Conservation (phyloP, 768 basidiomycete species). For the Phaeotremella skinneri region DNA sequence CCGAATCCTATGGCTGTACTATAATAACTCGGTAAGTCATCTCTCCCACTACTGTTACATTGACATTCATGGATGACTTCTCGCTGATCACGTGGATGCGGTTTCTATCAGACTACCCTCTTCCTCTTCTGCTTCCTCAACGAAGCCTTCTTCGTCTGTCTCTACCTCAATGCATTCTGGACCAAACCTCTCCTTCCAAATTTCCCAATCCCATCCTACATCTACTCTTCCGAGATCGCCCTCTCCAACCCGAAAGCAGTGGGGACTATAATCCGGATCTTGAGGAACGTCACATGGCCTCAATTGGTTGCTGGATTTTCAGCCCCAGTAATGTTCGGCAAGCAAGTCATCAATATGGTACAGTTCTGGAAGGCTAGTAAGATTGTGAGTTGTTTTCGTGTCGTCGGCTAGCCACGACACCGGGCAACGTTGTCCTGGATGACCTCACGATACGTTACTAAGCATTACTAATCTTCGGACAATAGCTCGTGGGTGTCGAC, state of each 20-base stretch:
- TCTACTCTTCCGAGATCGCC: slow-evolving; percentile 31
- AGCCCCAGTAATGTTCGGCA: slow-evolving; percentile 67
- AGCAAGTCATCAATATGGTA: slow-evolving; percentile 91
- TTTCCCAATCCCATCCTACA: slow-evolving; percentile 37
- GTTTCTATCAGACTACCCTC: slow-evolving; percentile 64
- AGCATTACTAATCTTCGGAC: neutral
- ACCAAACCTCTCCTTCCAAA: slow-evolving; percentile 64
- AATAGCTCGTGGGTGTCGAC: slow-evolving; percentile 78
- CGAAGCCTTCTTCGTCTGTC: slow-evolving; percentile 89
- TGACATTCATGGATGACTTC: neutral
- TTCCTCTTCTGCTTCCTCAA: slow-evolving; percentile 93
- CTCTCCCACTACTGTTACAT: neutral
- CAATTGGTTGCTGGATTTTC: slow-evolving; percentile 65
- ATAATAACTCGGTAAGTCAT: slow-evolving; percentile 79
- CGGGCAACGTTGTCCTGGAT: too few species aligned
- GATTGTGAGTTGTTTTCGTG: slow-evolving; percentile 42
- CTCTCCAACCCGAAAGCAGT: slow-evolving; percentile 24
- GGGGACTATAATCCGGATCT: slow-evolving; percentile 22
- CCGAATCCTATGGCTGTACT: slow-evolving; percentile 85
- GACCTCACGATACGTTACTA: too few species aligned
- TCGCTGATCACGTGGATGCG: neutral
- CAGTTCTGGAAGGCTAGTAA: slow-evolving; percentile 95
- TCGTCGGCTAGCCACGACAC: too few species aligned
- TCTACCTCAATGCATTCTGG: slow-evolving; percentile 90
- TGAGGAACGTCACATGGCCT: slow-evolving; percentile 65